Base-by-base conservation (phyloP, 1,139 yeast species). In the Candida anutae region DNA sequence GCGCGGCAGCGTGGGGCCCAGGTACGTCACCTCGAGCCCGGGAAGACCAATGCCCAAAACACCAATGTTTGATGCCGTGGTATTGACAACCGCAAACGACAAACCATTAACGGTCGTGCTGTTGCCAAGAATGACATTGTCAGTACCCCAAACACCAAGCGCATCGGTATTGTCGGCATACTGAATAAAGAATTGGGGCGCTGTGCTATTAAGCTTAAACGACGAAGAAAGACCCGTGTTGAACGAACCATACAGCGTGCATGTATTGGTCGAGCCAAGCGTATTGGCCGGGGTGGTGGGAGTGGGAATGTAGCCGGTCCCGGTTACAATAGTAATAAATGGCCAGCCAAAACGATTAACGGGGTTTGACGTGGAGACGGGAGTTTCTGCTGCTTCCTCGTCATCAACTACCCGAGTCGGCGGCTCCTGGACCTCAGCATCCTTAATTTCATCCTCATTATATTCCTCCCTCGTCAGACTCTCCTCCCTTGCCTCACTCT, bases 101-200 rank as follows among this genome's bases (percentile, higher is more conserved):
- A 75, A 57, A 30, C 52, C 42, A 0, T 55, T 37, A n/a, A 79
- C 62, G 5, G 57, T 49, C 10, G 19, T 17, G 12, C 57, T 44
- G 28, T 53, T 55, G 16, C 66, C 70, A 29, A 73, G 42, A 11
- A 32, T 34, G 16, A 72, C 59, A 27, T 45, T 47, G 38, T 70
- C 80, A 26, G 50, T 44, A 12, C 74, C 77, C 78, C 74, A 70
- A 31, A 58, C 47, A 24, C 94, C 94, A 5, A 43, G 36, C 3
- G 88, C 85, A 42, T 49, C 59, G 15, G 83, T 62, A 5, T 50
- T 46, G 48, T 82, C 94, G 18, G 77, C 88, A 42, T 83, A 83
- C 17, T 54, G 35, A 40, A 80, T 80, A 27, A 25, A 12, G 36
- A 65, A 65, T 1, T 35, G 33, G 2, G 55, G 48, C 3, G 63